phyloP scores from a whole-genome alignment of 2,329 filamentous ascomycete genomes.

The Drechslerella dactyloides region DNA sequence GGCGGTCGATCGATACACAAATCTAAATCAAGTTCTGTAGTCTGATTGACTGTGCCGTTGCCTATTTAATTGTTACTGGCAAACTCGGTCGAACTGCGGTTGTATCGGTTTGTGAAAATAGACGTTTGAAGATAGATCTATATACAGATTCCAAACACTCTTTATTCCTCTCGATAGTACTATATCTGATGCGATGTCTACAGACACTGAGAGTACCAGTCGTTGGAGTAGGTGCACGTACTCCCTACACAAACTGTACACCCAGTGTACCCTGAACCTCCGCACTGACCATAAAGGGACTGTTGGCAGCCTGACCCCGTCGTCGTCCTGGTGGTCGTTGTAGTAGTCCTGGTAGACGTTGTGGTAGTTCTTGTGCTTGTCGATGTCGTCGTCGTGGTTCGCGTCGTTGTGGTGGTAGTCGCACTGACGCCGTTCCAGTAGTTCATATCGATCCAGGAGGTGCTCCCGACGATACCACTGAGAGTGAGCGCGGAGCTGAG shows the following conservation, averaged over 20 bases:
- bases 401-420: constrained; percentile 19
- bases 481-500: constrained; percentile 31
- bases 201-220: constrained; percentile 55
- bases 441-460: constrained; percentile 49
- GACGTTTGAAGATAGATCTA: background rate
- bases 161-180: no score
- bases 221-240: constrained; percentile 56
- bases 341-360: constrained; percentile 2
- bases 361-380: constrained; percentile 9
- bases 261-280: constrained; percentile 56
- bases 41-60: no score
- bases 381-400: constrained; percentile 2
- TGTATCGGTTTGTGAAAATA: no score
- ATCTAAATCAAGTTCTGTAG: no score
- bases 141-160: background rate
- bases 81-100: no score
- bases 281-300: constrained; percentile 55
- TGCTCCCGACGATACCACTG: constrained; percentile 38
- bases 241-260: constrained; percentile 57
- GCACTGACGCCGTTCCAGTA: constrained; percentile 43
- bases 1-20: no score
- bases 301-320: constrained; percentile 22
- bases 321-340: background rate
- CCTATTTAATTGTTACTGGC: no score
- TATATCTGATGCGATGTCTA: background rate